Base-by-base conservation (phyloP, 306 rosid genomes). In the Medicago truncatula region DNA sequence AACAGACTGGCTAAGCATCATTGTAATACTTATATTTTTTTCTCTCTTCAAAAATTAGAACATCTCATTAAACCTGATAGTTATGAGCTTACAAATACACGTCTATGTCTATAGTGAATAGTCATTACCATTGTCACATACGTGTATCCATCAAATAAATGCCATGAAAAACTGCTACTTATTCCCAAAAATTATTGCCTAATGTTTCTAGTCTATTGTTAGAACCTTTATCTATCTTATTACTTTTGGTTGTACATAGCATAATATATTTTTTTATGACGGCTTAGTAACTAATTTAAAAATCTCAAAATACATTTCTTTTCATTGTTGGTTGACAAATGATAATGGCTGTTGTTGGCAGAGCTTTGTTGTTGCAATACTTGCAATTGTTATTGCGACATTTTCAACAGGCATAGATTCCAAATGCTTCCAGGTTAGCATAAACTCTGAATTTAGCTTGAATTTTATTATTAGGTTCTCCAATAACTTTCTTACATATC, bases 391-490 rank as follows among this genome's bases (percentile, higher is more conserved):
- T 23, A 88, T 92, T 14, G 99, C 99, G 7, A 92, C 97, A 56
- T 92, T 95, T 81, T 95, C 99, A 10, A 95, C 99, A 0, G 99
- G 99, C 73, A 92, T 95, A 74, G 99, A 95, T 79, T 95, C 99
- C 69, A 86, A 95, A 47, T 89, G 93, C 86, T 90, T 92, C 82
- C 97, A 90, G 98, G 97, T 94, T 80, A 52, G 89, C 75, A 13
- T 60, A 68, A 76, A 52, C 74, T 83, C 78, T 46, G 57, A 71
- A 52, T 60, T 77, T 61, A 70, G 31, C 28, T 44, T 76, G 25
- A 23, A 18, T 58, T 75, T 64, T 3, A 46, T 41, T 57, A 15
- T 67, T 73, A 73, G 43, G 41, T 38, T 71, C 78, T 73, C 71
- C 70, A 18, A 73, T 66, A 20, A 66, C 57, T 50, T 65, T 46